Evolutionary conservation across 1,284 basidiomycete species (phyloP).

Genomic region (Ganoderma lucidum): DNA sequence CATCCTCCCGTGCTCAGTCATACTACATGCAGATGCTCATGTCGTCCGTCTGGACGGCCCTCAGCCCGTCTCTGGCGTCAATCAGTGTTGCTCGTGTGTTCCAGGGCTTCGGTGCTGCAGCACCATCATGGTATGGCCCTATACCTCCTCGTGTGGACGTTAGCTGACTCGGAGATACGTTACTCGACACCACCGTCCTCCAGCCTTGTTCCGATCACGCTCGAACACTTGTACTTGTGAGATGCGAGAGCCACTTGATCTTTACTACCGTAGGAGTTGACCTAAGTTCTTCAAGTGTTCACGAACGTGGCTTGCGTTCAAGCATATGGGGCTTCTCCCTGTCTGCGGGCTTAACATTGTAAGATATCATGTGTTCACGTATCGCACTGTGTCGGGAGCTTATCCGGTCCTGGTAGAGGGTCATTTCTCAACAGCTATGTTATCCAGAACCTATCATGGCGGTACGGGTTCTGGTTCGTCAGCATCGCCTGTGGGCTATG

Average conservation of each 20-base stretch:
- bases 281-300: constrained; percentile 34
- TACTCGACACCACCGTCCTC: no score
- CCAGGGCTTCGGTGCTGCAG: constrained; percentile 55
- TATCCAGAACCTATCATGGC: constrained; percentile 50
- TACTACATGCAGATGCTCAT: constrained; percentile 48
- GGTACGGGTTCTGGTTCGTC: constrained; percentile 53
- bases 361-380: constrained; percentile 23
- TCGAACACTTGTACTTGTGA: constrained; percentile 54
- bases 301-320: no score
- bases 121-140: no score
- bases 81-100: constrained; percentile 52
- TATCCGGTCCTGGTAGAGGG: constrained; percentile 32
- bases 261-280: no score
- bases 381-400: no score
- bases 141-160: no score
- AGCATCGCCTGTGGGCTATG: constrained; percentile 49
- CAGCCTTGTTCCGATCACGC: constrained; percentile 50
- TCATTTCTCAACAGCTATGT: constrained; percentile 52
- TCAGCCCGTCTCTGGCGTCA: constrained; percentile 49
- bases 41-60: constrained; percentile 53
- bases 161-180: no score
- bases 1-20: no score
- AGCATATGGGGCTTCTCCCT: constrained; percentile 49
- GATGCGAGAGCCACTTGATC: neutral
- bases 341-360: constrained; percentile 52